phyloP scores from a whole-genome alignment of 257 asterid genomes.

The Lantana camara region DNA sequence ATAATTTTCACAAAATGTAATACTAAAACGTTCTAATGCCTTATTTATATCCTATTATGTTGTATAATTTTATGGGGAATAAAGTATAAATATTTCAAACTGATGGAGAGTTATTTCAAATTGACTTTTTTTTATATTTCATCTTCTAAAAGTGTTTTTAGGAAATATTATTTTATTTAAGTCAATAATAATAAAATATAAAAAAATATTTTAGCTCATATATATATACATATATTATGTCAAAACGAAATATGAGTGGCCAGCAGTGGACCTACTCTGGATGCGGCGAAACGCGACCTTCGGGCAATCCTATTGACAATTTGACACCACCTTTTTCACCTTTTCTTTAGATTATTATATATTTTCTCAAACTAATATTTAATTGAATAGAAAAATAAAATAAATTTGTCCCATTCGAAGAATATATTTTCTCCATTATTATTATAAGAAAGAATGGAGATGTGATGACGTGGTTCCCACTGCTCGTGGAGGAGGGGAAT shows the following conservation, averaged over 20 bases:
- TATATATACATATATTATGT: too few species aligned
- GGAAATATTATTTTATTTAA: too few species aligned
- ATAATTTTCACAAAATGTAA: background rate
- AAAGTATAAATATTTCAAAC: too few species aligned
- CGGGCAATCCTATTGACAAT: slow-evolving; percentile 26
- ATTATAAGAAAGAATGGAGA: background rate
- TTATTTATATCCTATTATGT: too few species aligned
- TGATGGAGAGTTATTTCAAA: too few species aligned
- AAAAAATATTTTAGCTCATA: too few species aligned
- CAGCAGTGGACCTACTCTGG: background rate
- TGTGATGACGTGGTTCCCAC: slow-evolving; percentile 37
- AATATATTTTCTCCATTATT: background rate
- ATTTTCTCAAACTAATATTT: background rate
- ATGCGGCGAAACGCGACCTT: slow-evolving; percentile 41
- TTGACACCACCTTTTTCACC: slow-evolving; percentile 11
- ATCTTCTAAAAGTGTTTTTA: too few species aligned
- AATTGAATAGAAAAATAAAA: slow-evolving; percentile 2
- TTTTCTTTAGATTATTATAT: background rate
- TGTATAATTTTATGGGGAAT: too few species aligned
- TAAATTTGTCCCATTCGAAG: slow-evolving; percentile 14
- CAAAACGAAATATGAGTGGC: background rate
- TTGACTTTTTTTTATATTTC: too few species aligned
- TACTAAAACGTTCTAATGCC: too few species aligned
- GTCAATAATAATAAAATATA: too few species aligned
- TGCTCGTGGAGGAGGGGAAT: slow-evolving; percentile 36